These are phyloP conservation scores for Albifimbria verrucaria DNA, from an alignment of 2,329 filamentous ascomycete genomes.

Conservation along the genomic window DNA sequence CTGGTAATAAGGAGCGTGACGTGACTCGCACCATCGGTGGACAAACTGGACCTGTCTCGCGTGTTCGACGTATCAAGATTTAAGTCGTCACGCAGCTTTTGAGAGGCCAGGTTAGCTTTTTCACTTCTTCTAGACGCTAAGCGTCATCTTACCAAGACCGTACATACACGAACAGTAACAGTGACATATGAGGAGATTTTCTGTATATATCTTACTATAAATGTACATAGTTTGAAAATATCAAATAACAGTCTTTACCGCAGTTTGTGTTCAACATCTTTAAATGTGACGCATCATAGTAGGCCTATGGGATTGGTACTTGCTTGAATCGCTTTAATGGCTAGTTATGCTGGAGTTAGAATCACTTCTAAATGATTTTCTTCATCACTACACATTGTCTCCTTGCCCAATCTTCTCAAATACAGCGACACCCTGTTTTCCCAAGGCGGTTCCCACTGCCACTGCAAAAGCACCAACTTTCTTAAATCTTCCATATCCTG, in stretches of 20 bases:
- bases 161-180: neutral
- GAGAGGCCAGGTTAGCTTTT: too few relatives aligned
- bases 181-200: neutral
- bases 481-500: constrained; percentile 63
- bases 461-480: constrained; percentile 64
- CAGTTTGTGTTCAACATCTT: too few relatives aligned
- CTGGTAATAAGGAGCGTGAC: neutral
- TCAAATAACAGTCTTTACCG: neutral
- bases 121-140: neutral
- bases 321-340: too few relatives aligned
- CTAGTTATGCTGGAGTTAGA: too few relatives aligned
- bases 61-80: neutral
- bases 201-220: neutral
- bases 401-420: constrained; percentile 55
- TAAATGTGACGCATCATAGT: too few relatives aligned
- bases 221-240: neutral
- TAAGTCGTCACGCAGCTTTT: too few relatives aligned
- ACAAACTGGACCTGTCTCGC: neutral
- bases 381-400: constrained; percentile 16
- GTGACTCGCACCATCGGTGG: too few relatives aligned
- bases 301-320: too few relatives aligned
- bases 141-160: neutral
- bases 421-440: constrained; percentile 57
- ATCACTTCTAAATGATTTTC: too few relatives aligned
- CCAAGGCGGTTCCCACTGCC: constrained; percentile 67